Evolutionary conservation across 805 yeast genomes (phyloP).

Genomic region (Maudiozyma bulderi): DNA sequence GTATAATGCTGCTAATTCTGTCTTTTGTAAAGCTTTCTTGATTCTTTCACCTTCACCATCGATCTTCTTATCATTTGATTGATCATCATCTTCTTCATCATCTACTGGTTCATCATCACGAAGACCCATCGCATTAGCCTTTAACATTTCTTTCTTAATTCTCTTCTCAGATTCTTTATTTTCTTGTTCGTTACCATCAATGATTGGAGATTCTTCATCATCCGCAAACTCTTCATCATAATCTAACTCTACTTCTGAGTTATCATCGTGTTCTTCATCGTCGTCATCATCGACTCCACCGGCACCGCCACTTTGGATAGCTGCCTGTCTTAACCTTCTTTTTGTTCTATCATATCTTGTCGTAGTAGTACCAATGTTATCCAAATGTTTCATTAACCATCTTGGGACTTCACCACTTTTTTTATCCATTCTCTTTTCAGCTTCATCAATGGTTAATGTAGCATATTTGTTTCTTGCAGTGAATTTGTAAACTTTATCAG

Average conservation of each 20-base stretch:
- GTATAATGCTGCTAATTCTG: constrained; percentile 65
- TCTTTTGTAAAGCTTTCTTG: constrained; percentile 70
- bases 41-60: constrained; percentile 87
- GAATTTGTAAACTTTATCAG: constrained; percentile 87
- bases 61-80: constrained; percentile 65
- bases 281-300: constrained; percentile 34
- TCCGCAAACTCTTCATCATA: constrained; percentile 96
- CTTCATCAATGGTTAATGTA: constrained; percentile 89
- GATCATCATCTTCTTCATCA: constrained; percentile 62
- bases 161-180: constrained; percentile 79
- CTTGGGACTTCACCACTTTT: constrained; percentile 64
- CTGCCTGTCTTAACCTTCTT: constrained; percentile 41
- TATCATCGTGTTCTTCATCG: constrained; percentile 42
- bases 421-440: constrained; percentile 87
- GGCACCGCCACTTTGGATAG: constrained; percentile 30
- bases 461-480: constrained; percentile 91
- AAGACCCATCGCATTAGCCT: constrained; percentile 61
- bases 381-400: constrained; percentile 92
- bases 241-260: constrained; percentile 87
- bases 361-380: constrained; percentile 43
- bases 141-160: constrained; percentile 74
- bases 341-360: constrained; percentile 43
- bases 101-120: constrained; percentile 51
- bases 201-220: constrained; percentile 96
- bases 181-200: constrained; percentile 94